Evolutionary conservation across 352 stramenopile genomes (phyloP).

Genomic region (Pythium phragmiticola): DNA sequence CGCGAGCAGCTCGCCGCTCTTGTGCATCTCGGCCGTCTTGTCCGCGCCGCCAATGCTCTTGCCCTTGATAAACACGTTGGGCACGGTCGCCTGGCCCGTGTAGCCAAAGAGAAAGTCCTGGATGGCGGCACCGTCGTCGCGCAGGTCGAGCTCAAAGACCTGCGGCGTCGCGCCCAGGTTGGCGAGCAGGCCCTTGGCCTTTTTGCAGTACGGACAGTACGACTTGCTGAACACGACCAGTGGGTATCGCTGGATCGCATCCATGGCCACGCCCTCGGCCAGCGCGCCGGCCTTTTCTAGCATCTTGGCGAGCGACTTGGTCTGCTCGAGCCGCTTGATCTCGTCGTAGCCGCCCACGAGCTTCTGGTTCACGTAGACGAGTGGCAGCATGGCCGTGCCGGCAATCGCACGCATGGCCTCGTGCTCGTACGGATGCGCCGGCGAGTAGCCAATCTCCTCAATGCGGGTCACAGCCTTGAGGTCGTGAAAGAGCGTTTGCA

Average conservation of each 20-base stretch:
- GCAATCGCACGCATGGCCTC: constrained; percentile 87
- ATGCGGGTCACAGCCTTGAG: constrained; percentile 58
- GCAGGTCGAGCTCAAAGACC: constrained; percentile 79
- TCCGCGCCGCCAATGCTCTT: constrained; percentile 95
- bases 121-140: constrained; percentile 89
- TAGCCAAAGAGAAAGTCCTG: constrained; percentile 90
- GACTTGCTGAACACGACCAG: constrained; percentile 87
- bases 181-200: constrained; percentile 70
- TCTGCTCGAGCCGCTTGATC: constrained; percentile 82
- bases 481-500: constrained; percentile 83
- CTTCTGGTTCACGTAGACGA: constrained; percentile 95
- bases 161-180: constrained; percentile 56
- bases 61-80: constrained; percentile 97
- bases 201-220: constrained; percentile 87
- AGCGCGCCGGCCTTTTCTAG: constrained; percentile 75
- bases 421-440: constrained; percentile 63
- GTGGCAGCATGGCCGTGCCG: constrained; percentile 90
- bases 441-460: constrained; percentile 56
- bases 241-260: constrained; percentile 63
- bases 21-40: constrained; percentile 86
- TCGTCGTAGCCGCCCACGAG: constrained; percentile 94
- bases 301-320: constrained; percentile 84
- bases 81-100: constrained; percentile 94
- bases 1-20: constrained; percentile 87
- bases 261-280: constrained; percentile 72